Evolutionary conservation across 805 yeast genomes (phyloP), one percentile per base, ranked within the genome.

Genomic region (Metschnikowia dekortorum): DNA sequence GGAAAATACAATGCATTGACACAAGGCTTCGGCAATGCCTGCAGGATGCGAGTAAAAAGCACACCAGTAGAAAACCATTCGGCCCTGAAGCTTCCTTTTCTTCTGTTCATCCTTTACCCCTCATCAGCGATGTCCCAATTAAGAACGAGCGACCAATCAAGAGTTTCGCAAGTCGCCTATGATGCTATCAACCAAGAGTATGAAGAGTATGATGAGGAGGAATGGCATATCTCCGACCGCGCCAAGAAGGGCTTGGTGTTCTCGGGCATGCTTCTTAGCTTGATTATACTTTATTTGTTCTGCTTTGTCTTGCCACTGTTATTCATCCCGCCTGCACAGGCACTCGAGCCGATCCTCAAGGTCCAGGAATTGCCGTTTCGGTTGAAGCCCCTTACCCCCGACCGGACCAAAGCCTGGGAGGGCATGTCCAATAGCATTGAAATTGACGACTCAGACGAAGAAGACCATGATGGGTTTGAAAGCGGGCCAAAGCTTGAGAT

Each of bases 261-360:
- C 2, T 53, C 37, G 4, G 53, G 51, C 9, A 31, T 53, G 22
- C 40, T 44, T 22, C 33, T 38, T 31, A 47, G 58, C 36, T 44
- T 63, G 1, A 50, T 48, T 0, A 14, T 53, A 1, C 53, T 71
- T 11, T 73, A 65, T 51, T 45, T 69, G 6, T 66, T 73, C 51
- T 61, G 70, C 30, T 47, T 73, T 16, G 58, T 53, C 37, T 57
- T 73, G 26, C 78, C 78, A 1, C 53, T 48, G 33, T 43, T 56
- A 43, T 73, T 64, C 52, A 66, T 73, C 6, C 78, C 78, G 1
- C 60, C 63, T 39, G 57, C 67, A 4, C 60, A 54, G 10, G 58
- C 56, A 4, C 60, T 73, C 30, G 49, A 52, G 0, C 67, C 61
- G 1, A 61, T 73, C 9, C 47, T 49, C 1, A 57, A 63, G 48